Base-by-base conservation (phyloP, 1,284 basidiomycete species). In the Laetiporus sulphureus region DNA sequence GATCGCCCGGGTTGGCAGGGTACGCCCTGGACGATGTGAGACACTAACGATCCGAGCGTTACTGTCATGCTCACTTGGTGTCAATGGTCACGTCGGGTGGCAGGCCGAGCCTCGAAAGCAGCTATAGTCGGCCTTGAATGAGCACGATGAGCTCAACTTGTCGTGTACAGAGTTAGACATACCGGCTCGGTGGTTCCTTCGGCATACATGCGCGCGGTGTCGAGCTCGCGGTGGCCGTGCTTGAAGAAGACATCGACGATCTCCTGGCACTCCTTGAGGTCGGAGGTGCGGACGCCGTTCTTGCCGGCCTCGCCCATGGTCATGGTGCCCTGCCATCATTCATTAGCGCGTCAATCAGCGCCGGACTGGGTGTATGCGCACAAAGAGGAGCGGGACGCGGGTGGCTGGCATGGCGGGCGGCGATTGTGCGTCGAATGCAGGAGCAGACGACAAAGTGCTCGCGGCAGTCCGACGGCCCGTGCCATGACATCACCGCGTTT, bases 241-340 rank as follows among this genome's bases (percentile, higher is more conserved):
- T 51, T 51, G 42, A 71, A 62, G 58, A 71, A 74, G 4, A 64
- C 51, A 36, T 76, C 65, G 38, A 78, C 47, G 39, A 76, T 67
- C 40, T 66, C 61, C 49, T 73, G 69, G 44, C 64, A 67, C 32
- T 68, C 60, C 2, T 54, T 50, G 30, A 60, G 41, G 21, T 67
- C 64, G 4, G 60, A 54, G 12, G 59, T 68, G 22, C 72, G 64
- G 6, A 68, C 65, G 15, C 65, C 69, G 29, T 63, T 65, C 53
- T 62, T 71, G 3, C 69, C 71, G 7, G 66, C 46, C 13, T 55
- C 60, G 15, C 73, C 72, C 35, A 75, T 53, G 13, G 69, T 73
- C 71, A 73, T 73, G 3, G 73, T 71, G 3, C 73, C 73, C 71
- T 72, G 39, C 16, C n/a, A n/a, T n/a, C n/a, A n/a, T n/a, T n/a